A percentile compares a stretch with the other conserved stretches of the same genome.
Evolutionary conservation across 2,329 filamentous ascomycete genomes (phyloP).

Genomic region (Aspergillus novoparasiticus): DNA sequence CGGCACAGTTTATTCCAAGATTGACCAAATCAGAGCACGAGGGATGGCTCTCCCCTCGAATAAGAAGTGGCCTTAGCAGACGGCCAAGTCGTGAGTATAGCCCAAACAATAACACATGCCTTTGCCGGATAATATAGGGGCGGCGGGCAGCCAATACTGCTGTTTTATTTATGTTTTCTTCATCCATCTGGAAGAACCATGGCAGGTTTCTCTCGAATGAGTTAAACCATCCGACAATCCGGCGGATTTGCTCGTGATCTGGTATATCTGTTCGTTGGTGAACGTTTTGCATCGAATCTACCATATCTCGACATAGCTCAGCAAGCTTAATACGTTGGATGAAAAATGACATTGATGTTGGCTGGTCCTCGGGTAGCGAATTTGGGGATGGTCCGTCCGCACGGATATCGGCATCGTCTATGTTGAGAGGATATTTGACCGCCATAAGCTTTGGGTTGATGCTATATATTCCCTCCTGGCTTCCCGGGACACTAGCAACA

Average conservation of each 20-base stretch:
- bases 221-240: background rate
- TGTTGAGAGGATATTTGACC: background rate
- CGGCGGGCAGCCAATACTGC: background rate
- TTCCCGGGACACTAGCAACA: background rate
- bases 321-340: background rate
- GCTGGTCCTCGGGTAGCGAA: background rate
- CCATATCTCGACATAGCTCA: background rate
- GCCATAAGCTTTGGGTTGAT: background rate
- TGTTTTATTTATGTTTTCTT: background rate
- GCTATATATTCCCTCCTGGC: background rate
- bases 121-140: background rate
- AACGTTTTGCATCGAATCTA: background rate
- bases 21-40: background rate
- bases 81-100: constrained; percentile 1
- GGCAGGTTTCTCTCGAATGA: background rate
- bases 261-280: background rate
- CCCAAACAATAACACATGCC: background rate
- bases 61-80: background rate
- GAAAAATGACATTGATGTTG: constrained; percentile 4
- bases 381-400: background rate
- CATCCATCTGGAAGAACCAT: background rate
- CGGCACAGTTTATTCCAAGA: background rate
- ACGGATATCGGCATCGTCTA: background rate
- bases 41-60: background rate
- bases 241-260: background rate